phyloP scores from a whole-genome alignment of 2,329 filamentous ascomycete species.

The Fusarium praegraminearum region DNA sequence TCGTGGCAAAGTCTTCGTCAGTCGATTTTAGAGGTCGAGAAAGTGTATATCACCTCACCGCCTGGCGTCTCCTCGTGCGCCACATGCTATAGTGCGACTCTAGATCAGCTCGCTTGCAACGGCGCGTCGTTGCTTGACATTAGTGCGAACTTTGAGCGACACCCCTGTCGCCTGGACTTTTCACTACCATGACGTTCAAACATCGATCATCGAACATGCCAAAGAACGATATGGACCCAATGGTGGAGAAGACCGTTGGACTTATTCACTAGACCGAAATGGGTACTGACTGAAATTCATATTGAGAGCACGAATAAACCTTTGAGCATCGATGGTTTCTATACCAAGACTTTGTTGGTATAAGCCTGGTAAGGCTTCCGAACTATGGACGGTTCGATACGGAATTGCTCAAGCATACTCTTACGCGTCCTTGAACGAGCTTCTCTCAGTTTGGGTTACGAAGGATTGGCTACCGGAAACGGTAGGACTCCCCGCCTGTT shows the following conservation, averaged over 20 bases:
- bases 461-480: neutral
- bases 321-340: neutral
- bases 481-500: conserved; percentile 18
- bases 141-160: conserved; percentile 17
- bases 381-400: neutral
- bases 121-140: conserved; percentile 28
- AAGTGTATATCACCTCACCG: conserved; percentile 20
- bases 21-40: conserved; percentile 6
- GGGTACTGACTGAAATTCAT: conserved; percentile 27
- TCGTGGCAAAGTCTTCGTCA: conserved; percentile 16
- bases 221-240: conserved; percentile 9
- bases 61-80: conserved; percentile 18
- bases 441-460: neutral
- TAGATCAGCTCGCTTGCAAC: conserved; percentile 31
- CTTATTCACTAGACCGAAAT: conserved; percentile 9
- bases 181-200: conserved; percentile 26
- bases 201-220: conserved; percentile 2
- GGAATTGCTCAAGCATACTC: neutral
- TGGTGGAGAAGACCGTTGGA: conserved; percentile 31
- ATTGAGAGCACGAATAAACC: neutral
- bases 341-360: neutral
- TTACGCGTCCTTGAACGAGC: neutral
- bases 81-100: conserved; percentile 33
- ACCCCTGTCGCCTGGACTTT: conserved; percentile 30
- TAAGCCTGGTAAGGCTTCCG: neutral